Evolutionary conservation across 1,284 basidiomycete genomes (phyloP).

Genomic region (Singerocomus rubriflavus): DNA sequence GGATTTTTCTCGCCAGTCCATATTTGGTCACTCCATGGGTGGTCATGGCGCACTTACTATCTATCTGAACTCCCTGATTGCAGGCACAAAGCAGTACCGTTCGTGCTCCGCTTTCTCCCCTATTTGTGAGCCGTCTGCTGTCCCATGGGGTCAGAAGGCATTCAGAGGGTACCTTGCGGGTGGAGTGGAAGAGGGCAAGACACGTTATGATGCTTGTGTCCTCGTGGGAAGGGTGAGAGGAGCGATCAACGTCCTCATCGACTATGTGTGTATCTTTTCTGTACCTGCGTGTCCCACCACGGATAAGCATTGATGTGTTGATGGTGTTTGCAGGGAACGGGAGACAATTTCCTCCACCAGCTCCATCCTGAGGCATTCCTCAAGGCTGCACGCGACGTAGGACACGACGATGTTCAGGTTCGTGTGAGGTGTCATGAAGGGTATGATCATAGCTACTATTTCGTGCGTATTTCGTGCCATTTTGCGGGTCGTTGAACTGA

Average conservation of each 20-base stretch:
- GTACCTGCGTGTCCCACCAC: not conserved
- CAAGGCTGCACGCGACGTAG: slow-evolving; percentile 70
- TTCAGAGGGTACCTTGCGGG: slow-evolving; percentile 87
- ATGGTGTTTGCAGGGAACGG: slow-evolving; percentile 59
- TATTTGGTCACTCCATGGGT: slow-evolving; percentile 87
- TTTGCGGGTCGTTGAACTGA: slow-evolving; percentile 60
- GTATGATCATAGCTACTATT: slow-evolving; percentile 94
- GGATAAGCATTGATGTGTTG: slow-evolving; percentile 1
- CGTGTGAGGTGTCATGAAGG: slow-evolving; percentile 80
- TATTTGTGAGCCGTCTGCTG: slow-evolving; percentile 84
- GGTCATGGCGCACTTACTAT: slow-evolving; percentile 93
- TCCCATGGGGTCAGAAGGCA: slow-evolving; percentile 92
- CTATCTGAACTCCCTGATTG: slow-evolving; percentile 68
- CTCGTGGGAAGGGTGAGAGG: slow-evolving; percentile 67
- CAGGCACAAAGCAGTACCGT: slow-evolving; percentile 65
- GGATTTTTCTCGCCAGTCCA: slow-evolving; percentile 71
- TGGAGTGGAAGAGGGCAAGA: slow-evolving; percentile 74
- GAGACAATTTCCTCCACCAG: slow-evolving; percentile 88
- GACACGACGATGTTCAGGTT: slow-evolving; percentile 75
- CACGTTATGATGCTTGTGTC: slow-evolving; percentile 81
- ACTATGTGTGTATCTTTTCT: slow-evolving; percentile 55
- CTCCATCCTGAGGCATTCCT: slow-evolving; percentile 89
- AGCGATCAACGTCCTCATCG: slow-evolving; percentile 78
- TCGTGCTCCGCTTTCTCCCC: slow-evolving; percentile 95
- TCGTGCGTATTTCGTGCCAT: slow-evolving; percentile 54